These are phyloP conservation scores for Kazachstania bromeliacearum DNA, from an alignment of 805 yeast genomes.

Conservation along the genomic window DNA sequence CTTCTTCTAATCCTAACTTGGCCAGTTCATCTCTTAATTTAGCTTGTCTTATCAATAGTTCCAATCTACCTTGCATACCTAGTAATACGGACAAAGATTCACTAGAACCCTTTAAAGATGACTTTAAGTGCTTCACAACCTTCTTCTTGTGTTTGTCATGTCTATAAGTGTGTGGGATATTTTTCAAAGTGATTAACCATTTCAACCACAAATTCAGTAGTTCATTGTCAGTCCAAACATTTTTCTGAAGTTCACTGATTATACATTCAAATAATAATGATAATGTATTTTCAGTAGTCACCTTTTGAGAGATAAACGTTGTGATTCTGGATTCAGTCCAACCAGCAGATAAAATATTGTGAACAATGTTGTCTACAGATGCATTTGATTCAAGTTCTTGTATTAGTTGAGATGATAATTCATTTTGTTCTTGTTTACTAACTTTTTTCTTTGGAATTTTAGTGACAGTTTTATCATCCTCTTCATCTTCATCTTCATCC, in stretches of 20 bases:
- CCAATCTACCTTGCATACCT: slow-evolving; percentile 78
- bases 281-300: slow-evolving; percentile 34
- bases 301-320: slow-evolving; percentile 29
- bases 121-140: slow-evolving; percentile 46
- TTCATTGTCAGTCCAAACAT: slow-evolving; percentile 20
- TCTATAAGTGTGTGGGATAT: slow-evolving; percentile 31
- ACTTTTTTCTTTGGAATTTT: slow-evolving; percentile 10
- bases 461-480: slow-evolving; percentile 22
- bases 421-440: slow-evolving; percentile 22
- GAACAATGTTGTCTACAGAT: slow-evolving; percentile 20
- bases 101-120: slow-evolving; percentile 47
- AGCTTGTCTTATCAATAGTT: slow-evolving; percentile 67
- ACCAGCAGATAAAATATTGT: slow-evolving; percentile 10
- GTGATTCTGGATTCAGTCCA: slow-evolving; percentile 26
- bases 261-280: slow-evolving; percentile 37
- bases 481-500: slow-evolving; percentile 24
- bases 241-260: slow-evolving; percentile 37
- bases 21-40: slow-evolving; percentile 50
- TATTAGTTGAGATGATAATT: slow-evolving; percentile 20
- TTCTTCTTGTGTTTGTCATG: slow-evolving; percentile 27
- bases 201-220: slow-evolving; percentile 56
- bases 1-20: slow-evolving; percentile 29
- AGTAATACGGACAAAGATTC: slow-evolving; percentile 57
- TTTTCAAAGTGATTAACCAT: slow-evolving; percentile 65
- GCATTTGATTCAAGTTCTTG: slow-evolving; percentile 23